phyloP scores from a whole-genome alignment of 2,329 filamentous ascomycete species.

The Coniosporium tulheliwenetii region DNA sequence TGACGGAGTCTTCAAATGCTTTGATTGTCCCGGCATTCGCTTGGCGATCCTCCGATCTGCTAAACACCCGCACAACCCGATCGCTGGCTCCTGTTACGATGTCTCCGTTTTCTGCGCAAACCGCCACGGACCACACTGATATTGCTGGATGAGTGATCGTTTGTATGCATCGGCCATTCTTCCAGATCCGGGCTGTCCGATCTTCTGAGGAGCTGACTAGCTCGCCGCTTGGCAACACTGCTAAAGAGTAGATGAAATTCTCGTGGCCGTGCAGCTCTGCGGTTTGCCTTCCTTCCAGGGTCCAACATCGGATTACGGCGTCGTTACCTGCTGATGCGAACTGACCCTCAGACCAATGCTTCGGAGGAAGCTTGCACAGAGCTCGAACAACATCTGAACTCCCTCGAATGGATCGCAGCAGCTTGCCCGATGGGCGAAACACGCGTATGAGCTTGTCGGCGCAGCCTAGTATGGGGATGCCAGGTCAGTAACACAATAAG shows the following conservation, averaged over 20 bases:
- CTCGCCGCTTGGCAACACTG: constrained; percentile 65
- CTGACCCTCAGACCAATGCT: constrained; percentile 70
- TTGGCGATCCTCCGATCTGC: constrained; percentile 49
- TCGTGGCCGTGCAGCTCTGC: constrained; percentile 76
- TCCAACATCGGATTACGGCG: constrained; percentile 77
- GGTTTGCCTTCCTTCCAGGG: constrained; percentile 58
- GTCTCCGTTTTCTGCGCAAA: constrained; percentile 66
- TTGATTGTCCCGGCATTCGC: constrained; percentile 54
- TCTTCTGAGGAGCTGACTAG: constrained; percentile 88
- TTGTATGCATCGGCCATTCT: constrained; percentile 66
- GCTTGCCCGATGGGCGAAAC: constrained; percentile 50
- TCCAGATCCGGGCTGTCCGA: constrained; percentile 84
- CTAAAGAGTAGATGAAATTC: constrained; percentile 83
- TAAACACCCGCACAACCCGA: constrained; percentile 71
- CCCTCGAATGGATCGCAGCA: constrained; percentile 49
- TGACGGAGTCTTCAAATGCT: constrained; percentile 69
- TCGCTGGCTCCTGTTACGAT: constrained; percentile 92
- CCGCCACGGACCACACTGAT: constrained; percentile 89
- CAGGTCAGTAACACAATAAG: constrained; percentile 6
- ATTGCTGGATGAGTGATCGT: constrained; percentile 96
- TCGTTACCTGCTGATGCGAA: constrained; percentile 94
- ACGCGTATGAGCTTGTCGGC: constrained; percentile 83
- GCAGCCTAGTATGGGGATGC: constrained; percentile 38
- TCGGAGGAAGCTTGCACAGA: constrained; percentile 62
- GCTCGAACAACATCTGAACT: constrained; percentile 76